Evolutionary conservation across 192 early-diverging fungal genomes (phyloP).

Genomic region (Allomyces macrogynus): DNA sequence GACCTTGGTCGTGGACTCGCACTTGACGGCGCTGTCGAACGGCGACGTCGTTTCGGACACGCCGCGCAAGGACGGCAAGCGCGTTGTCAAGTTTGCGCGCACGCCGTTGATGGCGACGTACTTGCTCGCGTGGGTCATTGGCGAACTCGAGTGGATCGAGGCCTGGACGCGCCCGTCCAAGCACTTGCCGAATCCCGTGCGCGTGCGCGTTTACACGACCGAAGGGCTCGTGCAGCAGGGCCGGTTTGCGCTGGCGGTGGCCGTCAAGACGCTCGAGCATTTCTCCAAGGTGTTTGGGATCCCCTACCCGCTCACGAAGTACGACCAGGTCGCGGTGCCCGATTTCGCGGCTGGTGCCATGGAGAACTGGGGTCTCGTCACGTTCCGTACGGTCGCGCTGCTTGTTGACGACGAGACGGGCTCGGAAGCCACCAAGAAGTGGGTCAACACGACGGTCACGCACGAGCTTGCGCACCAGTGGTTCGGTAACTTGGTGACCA

Average conservation of each 20-base stretch:
- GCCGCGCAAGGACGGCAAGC: not conserved
- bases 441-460: constrained; percentile 71
- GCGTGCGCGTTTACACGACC: constrained; percentile 67
- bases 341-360: constrained; percentile 81
- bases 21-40: constrained; percentile 50
- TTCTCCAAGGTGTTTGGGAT: constrained; percentile 72
- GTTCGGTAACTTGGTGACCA: constrained; percentile 93
- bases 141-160: constrained; percentile 85
- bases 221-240: constrained; percentile 61
- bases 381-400: constrained; percentile 64
- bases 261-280: constrained; percentile 52
- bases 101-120: constrained; percentile 61
- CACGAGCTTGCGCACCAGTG: constrained; percentile 75
- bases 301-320: constrained; percentile 80
- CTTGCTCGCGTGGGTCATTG: constrained; percentile 77
- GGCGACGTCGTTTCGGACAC: constrained; percentile 31
- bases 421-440: constrained; percentile 52
- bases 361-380: constrained; percentile 97
- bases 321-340: constrained; percentile 75
- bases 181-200: constrained; percentile 49
- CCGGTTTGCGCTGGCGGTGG: constrained; percentile 59
- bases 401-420: constrained; percentile 67
- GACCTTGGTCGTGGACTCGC: constrained; percentile 30
- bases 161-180: constrained; percentile 37
- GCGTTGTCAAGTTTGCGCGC: constrained; percentile 35